These are phyloP conservation scores for Penicillium sp. DNA, from an alignment of 2,329 filamentous ascomycete genomes.

Conservation along the genomic window DNA sequence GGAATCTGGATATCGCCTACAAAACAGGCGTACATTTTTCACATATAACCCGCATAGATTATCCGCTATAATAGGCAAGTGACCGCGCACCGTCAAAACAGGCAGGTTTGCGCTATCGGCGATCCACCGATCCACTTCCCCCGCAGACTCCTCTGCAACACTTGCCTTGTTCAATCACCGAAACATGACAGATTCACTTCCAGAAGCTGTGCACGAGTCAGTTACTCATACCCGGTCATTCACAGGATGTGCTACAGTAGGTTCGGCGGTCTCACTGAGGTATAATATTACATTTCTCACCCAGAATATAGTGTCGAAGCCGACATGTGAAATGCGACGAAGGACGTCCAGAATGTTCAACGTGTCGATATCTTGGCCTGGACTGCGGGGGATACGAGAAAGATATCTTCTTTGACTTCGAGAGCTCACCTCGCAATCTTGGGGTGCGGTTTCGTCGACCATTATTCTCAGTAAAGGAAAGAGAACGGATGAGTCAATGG, in stretches of 20 bases:
- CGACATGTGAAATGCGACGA: constrained; percentile 49
- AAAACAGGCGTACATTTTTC: not conserved
- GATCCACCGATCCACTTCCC: constrained; percentile 8
- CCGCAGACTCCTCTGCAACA: constrained; percentile 5
- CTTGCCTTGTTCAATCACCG: not conserved
- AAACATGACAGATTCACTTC: constrained; percentile 6
- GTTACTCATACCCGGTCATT: constrained; percentile 12
- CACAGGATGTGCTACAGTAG: constrained; percentile 15
- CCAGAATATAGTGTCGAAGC: constrained; percentile 30
- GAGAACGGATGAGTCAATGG: constrained; percentile 35
- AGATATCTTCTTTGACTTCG: constrained; percentile 35
- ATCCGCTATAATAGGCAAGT: constrained; percentile 4
- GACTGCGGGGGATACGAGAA: constrained; percentile 43
- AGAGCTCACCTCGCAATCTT: constrained; percentile 11
- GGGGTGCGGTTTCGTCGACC: constrained; percentile 40
- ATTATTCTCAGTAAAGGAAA: constrained; percentile 41
- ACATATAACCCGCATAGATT: not conserved
- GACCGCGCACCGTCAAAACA: constrained; percentile 5
- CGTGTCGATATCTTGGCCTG: constrained; percentile 36
- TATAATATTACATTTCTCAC: not conserved
- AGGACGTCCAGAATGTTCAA: constrained; percentile 38
- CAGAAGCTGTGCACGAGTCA: not conserved
- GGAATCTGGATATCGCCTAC: not conserved
- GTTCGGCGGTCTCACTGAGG: not conserved
- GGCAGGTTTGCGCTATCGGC: constrained; percentile 15